Evolutionary conservation across 306 rosid genomes (phyloP), one percentile per base, ranked within the genome.

Genomic region (Comarum palustre): DNA sequence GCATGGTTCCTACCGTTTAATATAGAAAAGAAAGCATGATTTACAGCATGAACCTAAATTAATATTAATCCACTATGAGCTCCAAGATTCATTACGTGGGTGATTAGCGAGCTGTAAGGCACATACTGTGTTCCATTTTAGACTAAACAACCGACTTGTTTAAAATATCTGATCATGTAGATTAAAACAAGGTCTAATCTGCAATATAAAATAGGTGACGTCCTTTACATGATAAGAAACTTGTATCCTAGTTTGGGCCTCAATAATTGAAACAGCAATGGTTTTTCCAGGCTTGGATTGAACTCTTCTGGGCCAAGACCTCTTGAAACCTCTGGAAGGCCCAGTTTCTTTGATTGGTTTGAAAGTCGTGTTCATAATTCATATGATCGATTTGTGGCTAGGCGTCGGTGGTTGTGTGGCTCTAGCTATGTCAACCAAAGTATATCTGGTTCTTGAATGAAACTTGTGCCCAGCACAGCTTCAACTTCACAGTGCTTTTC

Each of bases 391-490:
- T 60, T 38, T 62, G 67, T 68, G 75, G 74, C 34, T 74, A 5
- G 47, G 15, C 5, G 6, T 46, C 1, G 55, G 74, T n/a, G 73
- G 76, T 70, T 72, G 66, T 71, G 87, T 78, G 85, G 86, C 80
- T 59, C 27, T 7, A 34, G 67, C 67, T 19, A 62, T 25, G 80
- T 65, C 78, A 74, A 81, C 39, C 68, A 73, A 65, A 72, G 39
- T 68, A 83, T 80, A 89, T 85, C 87, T 66, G 14, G 34, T 22
- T 12, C 15, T 32, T 15, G 20, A 61, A 31, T 48, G 58, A 65
- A 65, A 75, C 72, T 50, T 27, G 60, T 29, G 78, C 69, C 55
- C 72, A 27, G 36, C 68, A 68, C 72, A 42, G 19, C n/a, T 42
- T 34, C 71, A 68, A 20, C 15, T 66, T 9, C 2, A 41, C 27